phyloP scores from a whole-genome alignment of 768 basidiomycete genomes.

The Dendrothele bispora region DNA sequence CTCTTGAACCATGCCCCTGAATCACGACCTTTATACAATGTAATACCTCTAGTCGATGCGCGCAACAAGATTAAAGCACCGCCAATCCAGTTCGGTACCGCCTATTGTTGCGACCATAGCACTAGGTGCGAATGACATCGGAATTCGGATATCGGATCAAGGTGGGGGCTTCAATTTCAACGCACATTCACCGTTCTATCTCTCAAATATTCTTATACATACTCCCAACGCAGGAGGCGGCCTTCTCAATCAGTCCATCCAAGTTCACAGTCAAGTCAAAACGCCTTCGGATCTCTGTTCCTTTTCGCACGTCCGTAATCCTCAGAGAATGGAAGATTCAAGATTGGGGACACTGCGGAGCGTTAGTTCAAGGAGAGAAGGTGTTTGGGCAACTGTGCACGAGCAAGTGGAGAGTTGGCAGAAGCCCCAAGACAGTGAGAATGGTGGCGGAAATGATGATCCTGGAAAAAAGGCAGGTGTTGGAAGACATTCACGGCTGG shows the following conservation, averaged over 20 bases:
- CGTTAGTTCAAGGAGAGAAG: conserved; percentile 57
- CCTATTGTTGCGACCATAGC: conserved; percentile 75
- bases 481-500: conserved; percentile 63
- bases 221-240: conserved; percentile 61
- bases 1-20: neutral
- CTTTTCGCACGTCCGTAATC: conserved; percentile 84
- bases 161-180: conserved; percentile 47
- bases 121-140: conserved; percentile 69
- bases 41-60: conserved; percentile 71
- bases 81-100: conserved; percentile 43
- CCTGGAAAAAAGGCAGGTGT: conserved; percentile 45
- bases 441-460: conserved; percentile 28
- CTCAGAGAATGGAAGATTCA: conserved; percentile 62
- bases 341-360: conserved; percentile 68
- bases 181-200: conserved; percentile 1
- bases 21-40: conserved; percentile 5
- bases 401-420: conserved; percentile 69
- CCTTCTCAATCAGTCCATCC: conserved; percentile 49
- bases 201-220: conserved; percentile 10
- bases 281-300: conserved; percentile 82
- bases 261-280: conserved; percentile 46
- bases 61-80: conserved; percentile 59
- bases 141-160: conserved; percentile 89
- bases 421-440: conserved; percentile 20
- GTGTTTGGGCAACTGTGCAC: conserved; percentile 74